Percentiles rank a stretch among this genome's conserved stretches.
phyloP scores from a whole-genome alignment of 805 yeast genomes.

The Lachancea sp. region DNA sequence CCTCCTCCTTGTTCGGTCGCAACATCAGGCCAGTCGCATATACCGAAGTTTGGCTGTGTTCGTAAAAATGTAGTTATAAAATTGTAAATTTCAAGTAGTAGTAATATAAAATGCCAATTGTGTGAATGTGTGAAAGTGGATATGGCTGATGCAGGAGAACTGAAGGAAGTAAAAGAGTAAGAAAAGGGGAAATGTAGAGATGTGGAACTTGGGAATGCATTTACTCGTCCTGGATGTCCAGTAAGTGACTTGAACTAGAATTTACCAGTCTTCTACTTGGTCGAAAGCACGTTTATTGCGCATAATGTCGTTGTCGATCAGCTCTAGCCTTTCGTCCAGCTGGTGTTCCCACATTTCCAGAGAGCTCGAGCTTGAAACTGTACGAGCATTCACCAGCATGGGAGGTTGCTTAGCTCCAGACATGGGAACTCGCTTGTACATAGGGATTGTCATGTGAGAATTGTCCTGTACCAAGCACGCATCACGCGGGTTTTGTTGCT shows the following conservation, averaged over 20 bases:
- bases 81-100: neutral
- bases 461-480: constrained; percentile 18
- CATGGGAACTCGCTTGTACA: constrained; percentile 34
- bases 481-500: constrained; percentile 2
- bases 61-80: neutral
- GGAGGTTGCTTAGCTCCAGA: constrained; percentile 33
- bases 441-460: constrained; percentile 23
- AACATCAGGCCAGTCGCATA: no score
- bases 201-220: neutral
- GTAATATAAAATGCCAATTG: neutral
- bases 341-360: constrained; percentile 37
- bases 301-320: constrained; percentile 29
- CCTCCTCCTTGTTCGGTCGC: no score
- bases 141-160: neutral
- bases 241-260: no score
- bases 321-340: constrained; percentile 32
- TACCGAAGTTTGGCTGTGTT: no score
- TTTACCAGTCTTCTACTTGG: constrained; percentile 9
- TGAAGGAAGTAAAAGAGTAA: neutral
- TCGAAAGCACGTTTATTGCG: constrained; percentile 17
- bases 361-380: constrained; percentile 33
- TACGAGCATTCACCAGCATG: constrained; percentile 30
- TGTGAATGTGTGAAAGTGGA: neutral
- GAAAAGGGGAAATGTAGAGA: neutral
- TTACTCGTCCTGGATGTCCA: neutral